Percentiles rank a stretch among this genome's conserved stretches.
Evolutionary conservation across 208 protist species (phyloP).

Genomic region (Leptomonas seymouri): DNA sequence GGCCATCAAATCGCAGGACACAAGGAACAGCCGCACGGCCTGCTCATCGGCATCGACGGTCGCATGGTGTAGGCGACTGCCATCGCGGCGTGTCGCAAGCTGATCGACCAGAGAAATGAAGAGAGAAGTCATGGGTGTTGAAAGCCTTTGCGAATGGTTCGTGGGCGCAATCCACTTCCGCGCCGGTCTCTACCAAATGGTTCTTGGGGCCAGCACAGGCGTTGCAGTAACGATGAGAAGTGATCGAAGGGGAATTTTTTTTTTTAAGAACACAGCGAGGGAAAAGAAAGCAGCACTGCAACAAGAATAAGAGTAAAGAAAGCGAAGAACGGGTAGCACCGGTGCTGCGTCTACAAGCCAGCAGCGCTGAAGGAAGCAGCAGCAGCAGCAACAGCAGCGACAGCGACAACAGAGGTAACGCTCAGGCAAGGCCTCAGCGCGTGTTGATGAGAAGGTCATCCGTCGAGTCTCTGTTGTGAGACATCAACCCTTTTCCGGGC

Average conservation of each 20-base stretch:
- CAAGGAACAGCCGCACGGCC: conserved; percentile 21
- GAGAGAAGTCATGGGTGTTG: conserved; percentile 10
- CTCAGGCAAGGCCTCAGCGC: too few species aligned
- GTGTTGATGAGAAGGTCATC: too few species aligned
- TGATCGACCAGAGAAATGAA: conserved; percentile 26
- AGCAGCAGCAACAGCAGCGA: too few species aligned
- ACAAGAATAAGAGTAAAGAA: conserved; percentile 1
- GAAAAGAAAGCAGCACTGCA: not conserved
- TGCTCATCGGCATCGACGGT: conserved; percentile 13
- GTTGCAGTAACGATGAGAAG: too few species aligned
- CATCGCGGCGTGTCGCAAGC: conserved; percentile 21
- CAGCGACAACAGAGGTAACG: not conserved
- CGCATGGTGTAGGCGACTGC: not conserved
- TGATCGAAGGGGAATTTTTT: not conserved
- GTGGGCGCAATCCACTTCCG: not conserved
- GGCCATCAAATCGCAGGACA: conserved; percentile 24
- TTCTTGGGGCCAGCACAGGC: not conserved
- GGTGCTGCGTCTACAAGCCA: too few species aligned
- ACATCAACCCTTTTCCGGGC: too few species aligned
- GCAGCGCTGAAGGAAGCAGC: too few species aligned
- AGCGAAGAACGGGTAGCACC: not conserved
- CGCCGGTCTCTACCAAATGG: not conserved
- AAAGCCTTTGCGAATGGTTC: too few species aligned
- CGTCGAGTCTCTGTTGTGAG: too few species aligned
- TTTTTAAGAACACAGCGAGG: conserved; percentile 6